Evolutionary conservation across 1,284 basidiomycete genomes (phyloP), one percentile per base, ranked within the genome.

Genomic region (Trametes polyzona): DNA sequence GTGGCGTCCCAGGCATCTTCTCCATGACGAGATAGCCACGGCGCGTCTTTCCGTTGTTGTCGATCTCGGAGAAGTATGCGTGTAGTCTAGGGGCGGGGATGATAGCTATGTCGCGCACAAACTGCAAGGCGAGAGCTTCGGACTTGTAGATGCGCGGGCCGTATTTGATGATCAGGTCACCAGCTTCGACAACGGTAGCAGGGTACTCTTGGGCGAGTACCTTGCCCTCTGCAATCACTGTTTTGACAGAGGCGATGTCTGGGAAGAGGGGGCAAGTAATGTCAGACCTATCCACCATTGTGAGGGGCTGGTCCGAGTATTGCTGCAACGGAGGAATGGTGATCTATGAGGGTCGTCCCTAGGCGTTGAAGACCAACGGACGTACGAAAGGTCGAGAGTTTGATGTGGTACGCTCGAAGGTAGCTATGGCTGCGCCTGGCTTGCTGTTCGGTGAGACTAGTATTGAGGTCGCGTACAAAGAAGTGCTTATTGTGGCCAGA

Each of bases 161-260:
- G 33, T 32, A 47, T 23, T 47, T 47, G 19, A 47, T 16, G 4
- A 47, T 32, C n/a, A 33, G 14, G 30, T 32, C 43, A 17, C 23
- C 43, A 9, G 6, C 5, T 11, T 46, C 43, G 29, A 46, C 29
- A 11, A 46, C 43, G 5, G 17, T 4, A 7, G 26, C 23, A 2
- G 21, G 19, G 30, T 14, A 33, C n/a, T 17, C n/a, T 7, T 24
- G 14, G 4, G 4, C 8, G 52, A 70, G 32, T 29, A 66, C 7
- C 17, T 16, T 21, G n/a, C 43, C 43, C 14, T 21, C 8, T 10
- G 17, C 11, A 8, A 46, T 46, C 1, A 27, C 8, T 2, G 11
- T 19, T 17, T 46, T 46, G 5, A 46, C 43, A 19, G 43, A 32
- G 8, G 3, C 2, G 10, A 46, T 5, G 43, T 46, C 43, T 7